Base-by-base conservation (phyloP, 257 asterid species). In the Petunia axillaris region DNA sequence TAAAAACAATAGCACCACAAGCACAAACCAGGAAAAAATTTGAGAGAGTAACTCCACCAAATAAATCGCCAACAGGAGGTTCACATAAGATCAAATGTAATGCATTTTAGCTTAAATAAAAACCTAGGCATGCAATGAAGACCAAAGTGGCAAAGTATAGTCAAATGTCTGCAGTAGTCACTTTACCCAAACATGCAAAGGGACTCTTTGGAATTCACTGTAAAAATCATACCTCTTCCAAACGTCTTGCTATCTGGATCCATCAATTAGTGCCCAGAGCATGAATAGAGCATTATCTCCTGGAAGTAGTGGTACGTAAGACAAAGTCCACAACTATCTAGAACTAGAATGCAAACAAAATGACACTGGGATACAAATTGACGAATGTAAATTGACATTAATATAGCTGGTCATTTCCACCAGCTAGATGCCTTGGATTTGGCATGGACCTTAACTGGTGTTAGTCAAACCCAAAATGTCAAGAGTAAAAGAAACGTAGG, bases 241-340 rank as follows among this genome's bases (percentile, higher is more conserved):
- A 94, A 96, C 87, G 89, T 96, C 87, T 87, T 89, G 92, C 81
- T 84, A 83, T 92, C 98, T 39, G 93, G 90, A 87, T 96, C 99
- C 99, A 96, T 96, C 85, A 83, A 88, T 88, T 92, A 90, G 87
- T 85, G 78, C 84, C 89, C 81, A 58, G 80, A 81, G 86, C 57
- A 82, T 76, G 80, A 76, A 85, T 73, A 83, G 83, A 82, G 75
- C 96, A 95, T 89, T 75, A 87, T 89, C 81, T 80, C 89, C 94
- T 79, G 78, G 62, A 0, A 50, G 80, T 60, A 35, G 16, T 52
- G 76, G 37, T 14, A n/a, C 62, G 66, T 46, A 50, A 46, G 77
- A 43, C 79, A 77, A 1, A 36, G 64, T 64, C 37, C 75, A 78
- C 44, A 66, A 5, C 14, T n/a, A 41, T 79, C 36, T 55, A 79